Base-by-base conservation (phyloP, 2,329 filamentous ascomycete genomes). In the Thielaviopsis populi region DNA sequence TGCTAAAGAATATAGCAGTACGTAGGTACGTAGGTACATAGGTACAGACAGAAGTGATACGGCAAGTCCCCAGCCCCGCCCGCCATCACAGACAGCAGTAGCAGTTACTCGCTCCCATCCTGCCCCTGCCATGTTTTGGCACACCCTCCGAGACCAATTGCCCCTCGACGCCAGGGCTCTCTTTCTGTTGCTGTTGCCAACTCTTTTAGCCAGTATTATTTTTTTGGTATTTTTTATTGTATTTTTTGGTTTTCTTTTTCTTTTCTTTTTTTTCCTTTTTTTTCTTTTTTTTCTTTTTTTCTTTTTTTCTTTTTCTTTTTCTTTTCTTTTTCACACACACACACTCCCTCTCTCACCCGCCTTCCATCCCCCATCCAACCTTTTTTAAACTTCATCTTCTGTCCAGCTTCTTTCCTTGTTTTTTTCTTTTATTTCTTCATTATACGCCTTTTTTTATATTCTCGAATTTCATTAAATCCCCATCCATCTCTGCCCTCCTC, bases 231-330 rank as follows among this genome's bases (percentile, higher is more conserved):
- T 53, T 54, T 65, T 27, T 48, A 60, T 60, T 41, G 46, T 59
- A 46, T 63, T 50, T 59, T 43, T 15, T 27, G 15, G 19, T 42
- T 22, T 41, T 30, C 33, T 63, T 33, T 48, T 33, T 37, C 7
- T 1, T 37, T 4, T 7, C 8, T 37, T 37, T 1, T 37, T 10
- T 60, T 63, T 22, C 58, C 41, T 50, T 13, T 11, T 43, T 63
- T 53, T 60, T 63, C 15, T 56, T 46, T 50, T 13, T 11, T 43
- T 63, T 53, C 59, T 65, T 27, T 48, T 62, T 60, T 41, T 54
- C 54, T 50, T 63, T 50, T 59, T 43, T 15, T 27, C 17, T 41
- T 42, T 22, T 41, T 30, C 33, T 63, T 33, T 48, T 33, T 37
- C 7, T 1, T 37, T 4, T 7, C 8, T 37, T 37, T 1, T 37